A percentile compares a stretch with the other conserved stretches of the same genome.
phyloP scores from a whole-genome alignment of 305 asterid genomes.

The Fraxinus angustifolia region DNA sequence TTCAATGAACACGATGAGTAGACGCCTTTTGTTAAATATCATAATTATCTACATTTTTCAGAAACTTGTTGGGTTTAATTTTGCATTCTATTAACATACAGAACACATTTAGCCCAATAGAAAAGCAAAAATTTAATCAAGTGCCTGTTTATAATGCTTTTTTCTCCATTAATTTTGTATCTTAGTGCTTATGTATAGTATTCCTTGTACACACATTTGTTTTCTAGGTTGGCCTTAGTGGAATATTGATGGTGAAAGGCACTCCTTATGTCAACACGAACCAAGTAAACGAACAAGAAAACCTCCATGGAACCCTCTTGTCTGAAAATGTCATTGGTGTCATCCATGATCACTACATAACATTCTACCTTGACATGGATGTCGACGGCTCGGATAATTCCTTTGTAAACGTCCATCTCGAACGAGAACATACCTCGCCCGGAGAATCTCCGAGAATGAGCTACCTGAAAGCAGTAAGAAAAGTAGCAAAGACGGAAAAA shows the following conservation, averaged over 20 bases:
- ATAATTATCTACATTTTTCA: neutral
- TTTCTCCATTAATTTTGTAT: neutral
- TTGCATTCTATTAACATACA: neutral
- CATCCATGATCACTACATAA: conserved; percentile 84
- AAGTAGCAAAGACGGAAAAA: conserved; percentile 75
- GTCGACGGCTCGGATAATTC: conserved; percentile 70
- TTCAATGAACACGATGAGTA: neutral
- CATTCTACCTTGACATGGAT: conserved; percentile 88
- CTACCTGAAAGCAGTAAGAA: conserved; percentile 68
- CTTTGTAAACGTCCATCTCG: conserved; percentile 70
- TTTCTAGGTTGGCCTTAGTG: conserved; percentile 66
- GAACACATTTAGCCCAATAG: neutral
- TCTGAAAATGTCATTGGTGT: conserved; percentile 88
- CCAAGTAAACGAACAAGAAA: conserved; percentile 54
- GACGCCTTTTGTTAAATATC: neutral
- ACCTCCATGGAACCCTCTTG: conserved; percentile 66
- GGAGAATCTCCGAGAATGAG: conserved; percentile 66
- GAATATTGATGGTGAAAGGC: conserved; percentile 94
- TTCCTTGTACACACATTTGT: neutral
- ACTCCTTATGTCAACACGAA: conserved; percentile 58
- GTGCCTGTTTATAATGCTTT: neutral
- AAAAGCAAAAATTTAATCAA: neutral
- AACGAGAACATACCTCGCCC: conserved; percentile 48
- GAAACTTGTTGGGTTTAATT: neutral
- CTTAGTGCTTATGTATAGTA: neutral